Base-by-base conservation (phyloP, 1,284 basidiomycete genomes). In the Cystobasidiaceae sp. region DNA sequence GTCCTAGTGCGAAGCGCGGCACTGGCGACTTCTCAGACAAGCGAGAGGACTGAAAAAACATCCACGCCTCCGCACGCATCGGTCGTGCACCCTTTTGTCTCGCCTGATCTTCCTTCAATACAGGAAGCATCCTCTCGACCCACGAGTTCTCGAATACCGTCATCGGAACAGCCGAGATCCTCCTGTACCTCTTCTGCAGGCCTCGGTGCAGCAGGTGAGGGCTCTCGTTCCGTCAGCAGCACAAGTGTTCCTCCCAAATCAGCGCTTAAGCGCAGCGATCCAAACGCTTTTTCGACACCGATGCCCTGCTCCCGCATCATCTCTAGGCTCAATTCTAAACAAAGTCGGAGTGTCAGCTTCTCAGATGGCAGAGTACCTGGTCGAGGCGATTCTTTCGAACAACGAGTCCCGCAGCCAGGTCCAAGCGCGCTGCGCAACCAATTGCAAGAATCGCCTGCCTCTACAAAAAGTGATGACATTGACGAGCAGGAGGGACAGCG, bases 281-380 rank as follows among this genome's bases (percentile, higher is more conserved):
- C 19, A 21, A 33, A 64, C 15, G 46, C 61, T 4, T 64, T 59
- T 25, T 58, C 43, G 21, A 66, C 55, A 5, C 54, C 64, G 23
- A n/a, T 55, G 33, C 67, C 63, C 19, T 50, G 45, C 15, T 62
- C 49, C 11, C 51, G 54, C 23, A 39, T 52, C 3, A 54, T 54
- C 1, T 51, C 54, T 17, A 52, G 45, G 13, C 39, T 60, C 19
- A 6, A 28, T 6, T 27, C 32, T 11, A 52, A 69, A 0, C 82
- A 85, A 67, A 83, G 85, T 27, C 84, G 92, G 32, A 93, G 89
- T 46, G 93, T 97, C 57, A 93, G 90, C 75, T 97, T 97, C 78
- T 93, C 90, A 19, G 93, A 97, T 74, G 91, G 92, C 4, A 88
- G 86, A 73, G 82, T 83, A 66, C 85, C 87, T 43, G 91, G 92